Base-by-base conservation (phyloP, 148 eudicot species). In the Fagopyrum tataricum region DNA sequence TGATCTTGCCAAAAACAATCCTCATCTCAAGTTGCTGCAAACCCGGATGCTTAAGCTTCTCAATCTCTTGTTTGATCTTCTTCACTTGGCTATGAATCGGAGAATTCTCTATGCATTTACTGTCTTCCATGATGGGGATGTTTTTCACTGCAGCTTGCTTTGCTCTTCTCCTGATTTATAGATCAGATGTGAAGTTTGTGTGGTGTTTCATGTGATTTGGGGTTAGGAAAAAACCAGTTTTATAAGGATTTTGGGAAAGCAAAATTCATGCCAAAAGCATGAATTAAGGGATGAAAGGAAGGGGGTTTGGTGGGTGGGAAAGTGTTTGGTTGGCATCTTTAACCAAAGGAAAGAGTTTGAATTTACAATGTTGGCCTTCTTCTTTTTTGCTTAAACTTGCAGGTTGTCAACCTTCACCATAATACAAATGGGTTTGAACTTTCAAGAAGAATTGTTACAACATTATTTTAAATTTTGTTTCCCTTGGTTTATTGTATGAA, bases 21-120 rank as follows among this genome's bases (percentile, higher is more conserved):
- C 23, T 18, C 8, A 18, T n/a, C 10, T 56, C 62, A 0, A 56
- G 12, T 31, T 0, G 62, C 62, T 56, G 23, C 62, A 56, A 56
- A 56, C 62, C 62, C 31, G 62, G 62, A 56, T 56, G 62, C 62
- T 56, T 56, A 8, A 56, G 23, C 62, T 56, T 56, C 62, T 56
- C 62, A 56, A 56, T 56, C 31, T 56, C 62, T 56, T 56, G 62
- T 13, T 56, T 21, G 31, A 56, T 56, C 62, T 56, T 56, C 62
- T 31, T 7, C 31, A 56, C 62, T 56, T 56, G 62, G 62, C 31
- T 56, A 6, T 56, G 62, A 13, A 56, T 7, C 62, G 62, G 62
- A 13, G 26, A 56, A 21, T 31, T 4, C 31, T 21, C 31, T 12
- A 56, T 56, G 12, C 2, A 9, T 21, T 56, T 56, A 9, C 26